Evolutionary conservation across 805 yeast species (phyloP).

Genomic region (Ogataea nonfermentans): DNA sequence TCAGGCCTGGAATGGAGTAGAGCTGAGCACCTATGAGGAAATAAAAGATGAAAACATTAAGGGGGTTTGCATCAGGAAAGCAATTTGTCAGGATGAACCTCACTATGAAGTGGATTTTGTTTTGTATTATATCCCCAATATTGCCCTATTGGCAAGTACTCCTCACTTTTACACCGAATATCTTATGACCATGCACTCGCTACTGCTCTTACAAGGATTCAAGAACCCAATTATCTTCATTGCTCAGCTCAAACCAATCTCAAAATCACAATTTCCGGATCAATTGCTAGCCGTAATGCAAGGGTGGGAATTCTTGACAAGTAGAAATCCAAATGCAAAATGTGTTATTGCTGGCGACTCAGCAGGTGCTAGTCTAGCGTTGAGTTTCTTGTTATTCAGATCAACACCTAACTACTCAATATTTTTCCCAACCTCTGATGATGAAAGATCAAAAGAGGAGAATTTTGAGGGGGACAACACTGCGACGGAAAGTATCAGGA

Average conservation of each 20-base stretch:
- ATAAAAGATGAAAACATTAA: slow-evolving; percentile 7
- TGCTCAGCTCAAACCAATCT: slow-evolving; percentile 29
- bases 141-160: slow-evolving; percentile 34
- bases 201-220: slow-evolving; percentile 48
- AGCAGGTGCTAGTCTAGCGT: slow-evolving; percentile 44
- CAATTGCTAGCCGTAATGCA: slow-evolving; percentile 29
- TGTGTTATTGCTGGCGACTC: slow-evolving; percentile 46
- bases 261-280: slow-evolving; percentile 20
- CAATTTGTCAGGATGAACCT: slow-evolving; percentile 33
- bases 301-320: slow-evolving; percentile 34
- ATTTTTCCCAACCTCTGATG: slow-evolving; percentile 4
- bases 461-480: background rate
- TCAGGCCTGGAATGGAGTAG: slow-evolving; percentile 37
- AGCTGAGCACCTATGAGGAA: slow-evolving; percentile 30
- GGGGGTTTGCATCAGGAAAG: slow-evolving; percentile 25
- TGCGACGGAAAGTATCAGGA: background rate
- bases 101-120: slow-evolving; percentile 37
- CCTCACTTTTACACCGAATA: slow-evolving; percentile 47
- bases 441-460: slow-evolving; percentile 28
- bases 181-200: slow-evolving; percentile 38
- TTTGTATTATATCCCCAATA: slow-evolving; percentile 45
- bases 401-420: slow-evolving; percentile 31
- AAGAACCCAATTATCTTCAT: slow-evolving; percentile 45
- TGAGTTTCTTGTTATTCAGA: slow-evolving; percentile 38
- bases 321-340: slow-evolving; percentile 27